Base-by-base conservation (phyloP, 148 eudicot genomes). In the Vaccinium vitisidaea region DNA sequence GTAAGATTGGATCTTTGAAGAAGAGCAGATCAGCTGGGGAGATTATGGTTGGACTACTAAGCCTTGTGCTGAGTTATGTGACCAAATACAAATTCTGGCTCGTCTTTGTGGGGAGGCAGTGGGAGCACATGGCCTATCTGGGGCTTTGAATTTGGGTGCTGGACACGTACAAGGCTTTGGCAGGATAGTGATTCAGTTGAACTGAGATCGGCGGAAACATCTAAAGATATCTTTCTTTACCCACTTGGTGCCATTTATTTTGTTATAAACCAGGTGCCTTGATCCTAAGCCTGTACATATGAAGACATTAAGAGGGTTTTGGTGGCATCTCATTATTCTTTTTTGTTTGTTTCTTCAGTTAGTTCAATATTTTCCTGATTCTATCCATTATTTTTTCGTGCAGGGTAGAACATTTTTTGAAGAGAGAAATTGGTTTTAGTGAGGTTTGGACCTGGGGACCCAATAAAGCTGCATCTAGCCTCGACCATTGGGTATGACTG, bases 141-240 rank as follows among this genome's bases (percentile, higher is more conserved):
- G 65, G 73, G 9, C 77, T 79, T 65, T 14, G 36, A 11, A 30
- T 6, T 13, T 80, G 74, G 82, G 25, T 88, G 82, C 16, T 80
- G 86, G 32, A 43, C n/a, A 65, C 88, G 54, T 43, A 81, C 79
- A 5, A 88, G 78, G 71, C 84, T 79, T 13, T 84, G 21, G 32
- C 83, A 85, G 82, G 90, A 83, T 71, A 85, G 86, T 0, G 87
- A 88, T 46, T 88, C 88, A 11, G 63, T 75, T 3, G 88, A 85
- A 27, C 79, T 50, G 39, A 53, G 54, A 63, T 80, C 82, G 11
- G 80, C 75, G 0, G 90, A 76, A 1, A 65, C 88, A 54, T 85
- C 82, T 0, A 74, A 77, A 21, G 52, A 76, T 67, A 78, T 81
- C 69, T 75, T 88, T 7, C 65, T 87, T 6, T 54, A 18, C 83